Percentiles rank a stretch among this genome's conserved stretches.
These are phyloP conservation scores for Grammothele lineata DNA, from an alignment of 768 basidiomycete species.

Conservation along the genomic window DNA sequence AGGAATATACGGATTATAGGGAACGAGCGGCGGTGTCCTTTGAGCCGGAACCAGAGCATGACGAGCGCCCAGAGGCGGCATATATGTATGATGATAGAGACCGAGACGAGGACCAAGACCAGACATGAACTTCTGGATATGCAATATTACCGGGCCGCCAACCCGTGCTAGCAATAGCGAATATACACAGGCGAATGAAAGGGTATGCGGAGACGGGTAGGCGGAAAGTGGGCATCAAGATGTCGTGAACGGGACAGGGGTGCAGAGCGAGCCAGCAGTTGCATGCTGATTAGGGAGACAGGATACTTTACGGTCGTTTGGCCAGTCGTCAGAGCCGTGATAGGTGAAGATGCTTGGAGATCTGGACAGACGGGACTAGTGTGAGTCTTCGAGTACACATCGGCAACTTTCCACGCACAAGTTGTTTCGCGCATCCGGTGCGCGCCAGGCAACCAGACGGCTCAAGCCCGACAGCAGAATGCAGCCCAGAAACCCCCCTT, in stretches of 20 bases:
- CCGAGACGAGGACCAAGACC: background rate
- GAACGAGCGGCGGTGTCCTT: conserved; percentile 21
- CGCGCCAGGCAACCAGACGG: conserved; percentile 14
- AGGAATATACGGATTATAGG: background rate
- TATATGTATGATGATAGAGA: conserved; percentile 1
- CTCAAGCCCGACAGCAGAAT: conserved; percentile 66
- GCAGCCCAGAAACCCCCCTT: conserved; percentile 60
- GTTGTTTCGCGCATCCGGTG: conserved; percentile 16
- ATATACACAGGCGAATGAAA: conserved; percentile 15
- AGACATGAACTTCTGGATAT: background rate
- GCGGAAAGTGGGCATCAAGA: background rate
- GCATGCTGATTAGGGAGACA: conserved; percentile 2
- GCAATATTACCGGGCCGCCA: conserved; percentile 14
- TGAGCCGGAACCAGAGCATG: conserved; percentile 21
- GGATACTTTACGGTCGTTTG: conserved; percentile 11
- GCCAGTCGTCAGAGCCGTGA: conserved; percentile 18
- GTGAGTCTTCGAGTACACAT: background rate
- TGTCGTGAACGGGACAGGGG: conserved; percentile 9
- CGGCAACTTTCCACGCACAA: conserved; percentile 15
- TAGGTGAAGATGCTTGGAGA: conserved; percentile 12
- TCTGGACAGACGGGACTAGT: conserved; percentile 1
- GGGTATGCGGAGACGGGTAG: conserved; percentile 5
- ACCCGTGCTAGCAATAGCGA: conserved; percentile 16
- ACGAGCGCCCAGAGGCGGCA: conserved; percentile 4
- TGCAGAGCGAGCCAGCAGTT: conserved; percentile 4